phyloP scores from a whole-genome alignment of 805 yeast genomes.

The Candida khao-thaluensis region DNA sequence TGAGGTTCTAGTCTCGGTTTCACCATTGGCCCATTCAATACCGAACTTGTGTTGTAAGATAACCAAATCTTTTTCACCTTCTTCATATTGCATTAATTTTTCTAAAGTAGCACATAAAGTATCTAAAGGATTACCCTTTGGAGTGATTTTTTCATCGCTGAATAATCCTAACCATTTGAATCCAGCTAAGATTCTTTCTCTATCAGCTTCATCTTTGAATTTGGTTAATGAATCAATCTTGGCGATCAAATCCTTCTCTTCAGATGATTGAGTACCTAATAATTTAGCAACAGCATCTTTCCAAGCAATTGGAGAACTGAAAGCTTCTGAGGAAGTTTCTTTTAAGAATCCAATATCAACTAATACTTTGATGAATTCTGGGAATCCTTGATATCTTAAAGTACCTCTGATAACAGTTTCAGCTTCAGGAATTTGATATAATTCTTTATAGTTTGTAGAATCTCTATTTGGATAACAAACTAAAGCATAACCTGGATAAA shows the following conservation, averaged over 20 bases:
- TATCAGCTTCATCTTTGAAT: constrained; percentile 78
- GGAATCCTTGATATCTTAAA: constrained; percentile 97
- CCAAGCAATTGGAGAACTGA: constrained; percentile 69
- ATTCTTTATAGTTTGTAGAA: constrained; percentile 88
- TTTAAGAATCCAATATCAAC: constrained; percentile 91
- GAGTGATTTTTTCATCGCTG: constrained; percentile 70
- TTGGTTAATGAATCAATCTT: constrained; percentile 75
- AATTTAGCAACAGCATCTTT: constrained; percentile 78
- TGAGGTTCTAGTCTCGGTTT: constrained; percentile 87
- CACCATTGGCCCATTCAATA: constrained; percentile 93
- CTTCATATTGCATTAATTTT: constrained; percentile 92
- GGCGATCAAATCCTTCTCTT: constrained; percentile 71
- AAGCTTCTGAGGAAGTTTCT: constrained; percentile 65
- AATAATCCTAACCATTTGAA: constrained; percentile 93
- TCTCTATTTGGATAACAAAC: constrained; percentile 98
- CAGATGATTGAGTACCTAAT: constrained; percentile 68
- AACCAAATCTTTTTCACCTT: constrained; percentile 93
- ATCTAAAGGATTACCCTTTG: constrained; percentile 93
- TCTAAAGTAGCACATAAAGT: constrained; percentile 96
- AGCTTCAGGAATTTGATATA: constrained; percentile 95
- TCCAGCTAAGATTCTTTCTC: constrained; percentile 84
- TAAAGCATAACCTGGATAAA: constrained; percentile 92
- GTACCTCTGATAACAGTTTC: constrained; percentile 97
- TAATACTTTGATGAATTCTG: constrained; percentile 91
- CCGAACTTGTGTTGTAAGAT: constrained; percentile 97